phyloP scores from a whole-genome alignment of 164 flowering plant genomes.

The Platanus orientalis region DNA sequence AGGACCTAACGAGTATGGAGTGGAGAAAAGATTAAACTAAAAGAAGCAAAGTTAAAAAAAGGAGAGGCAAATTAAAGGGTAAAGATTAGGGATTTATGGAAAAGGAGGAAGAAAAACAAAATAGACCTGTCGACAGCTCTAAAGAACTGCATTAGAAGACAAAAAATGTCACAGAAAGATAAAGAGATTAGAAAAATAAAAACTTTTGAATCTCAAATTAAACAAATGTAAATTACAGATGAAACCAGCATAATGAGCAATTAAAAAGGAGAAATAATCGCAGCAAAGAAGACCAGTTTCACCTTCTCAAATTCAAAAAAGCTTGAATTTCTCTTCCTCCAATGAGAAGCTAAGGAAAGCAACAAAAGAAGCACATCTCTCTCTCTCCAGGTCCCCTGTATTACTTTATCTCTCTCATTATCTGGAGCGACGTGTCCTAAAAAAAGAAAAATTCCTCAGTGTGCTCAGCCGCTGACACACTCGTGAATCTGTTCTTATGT shows the following conservation, averaged over 20 bases:
- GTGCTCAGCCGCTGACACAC: conserved; percentile 39
- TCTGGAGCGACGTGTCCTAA: conserved; percentile 53
- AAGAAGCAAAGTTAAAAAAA: conserved; percentile 10
- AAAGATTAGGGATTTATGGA: conserved; percentile 20
- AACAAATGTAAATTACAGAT: conserved; percentile 16
- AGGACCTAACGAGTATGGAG: conserved; percentile 6
- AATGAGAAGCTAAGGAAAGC: conserved; percentile 13
- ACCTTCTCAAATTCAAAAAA: conserved; percentile 36
- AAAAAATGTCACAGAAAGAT: conserved; percentile 49
- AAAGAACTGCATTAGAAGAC: conserved; percentile 62
- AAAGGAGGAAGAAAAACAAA: not conserved
- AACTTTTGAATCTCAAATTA: not conserved
- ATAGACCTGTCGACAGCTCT: conserved; percentile 53
- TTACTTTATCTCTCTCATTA: conserved; percentile 17
- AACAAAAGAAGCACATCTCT: conserved; percentile 5
- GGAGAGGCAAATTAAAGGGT: conserved; percentile 2
- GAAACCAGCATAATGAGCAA: conserved; percentile 1
- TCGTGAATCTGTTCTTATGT: conserved; percentile 32
- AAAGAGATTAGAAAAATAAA: conserved; percentile 21
- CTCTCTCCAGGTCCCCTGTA: conserved; percentile 3
- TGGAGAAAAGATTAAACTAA: conserved; percentile 10
- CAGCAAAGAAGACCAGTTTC: not conserved
- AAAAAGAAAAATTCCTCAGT: conserved; percentile 38
- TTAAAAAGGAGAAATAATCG: not conserved
- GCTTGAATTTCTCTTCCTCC: conserved; percentile 11